These are phyloP conservation scores for Rosa hybrid DNA, from an alignment of 331 rosid genomes.

Conservation along the genomic window DNA sequence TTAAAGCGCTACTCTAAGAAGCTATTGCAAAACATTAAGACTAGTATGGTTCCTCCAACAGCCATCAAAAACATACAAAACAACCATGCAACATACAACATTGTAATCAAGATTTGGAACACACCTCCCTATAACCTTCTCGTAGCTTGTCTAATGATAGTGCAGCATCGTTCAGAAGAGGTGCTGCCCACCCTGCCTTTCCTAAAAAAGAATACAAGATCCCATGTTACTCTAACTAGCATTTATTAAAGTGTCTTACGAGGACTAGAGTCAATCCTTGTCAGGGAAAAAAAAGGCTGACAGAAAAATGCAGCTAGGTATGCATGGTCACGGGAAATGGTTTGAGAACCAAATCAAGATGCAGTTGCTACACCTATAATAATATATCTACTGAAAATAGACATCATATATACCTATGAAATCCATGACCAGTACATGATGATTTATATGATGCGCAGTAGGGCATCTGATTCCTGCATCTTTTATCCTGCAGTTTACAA, in stretches of 20 bases:
- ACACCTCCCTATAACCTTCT: conserved; percentile 83
- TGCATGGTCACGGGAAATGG: not conserved
- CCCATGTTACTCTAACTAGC: not conserved
- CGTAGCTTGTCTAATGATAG: conserved; percentile 78
- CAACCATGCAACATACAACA: not conserved
- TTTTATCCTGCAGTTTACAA: conserved; percentile 45
- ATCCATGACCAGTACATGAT: not conserved
- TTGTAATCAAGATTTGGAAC: conserved; percentile 18
- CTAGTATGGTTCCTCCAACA: not conserved
- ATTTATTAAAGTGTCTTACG: not conserved
- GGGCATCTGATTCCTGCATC: conserved; percentile 4
- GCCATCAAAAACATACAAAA: not conserved
- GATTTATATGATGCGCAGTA: not conserved
- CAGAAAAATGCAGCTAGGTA: not conserved
- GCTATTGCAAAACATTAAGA: not conserved
- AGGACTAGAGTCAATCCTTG: not conserved
- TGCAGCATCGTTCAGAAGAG: conserved; percentile 88
- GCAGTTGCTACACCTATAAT: not conserved
- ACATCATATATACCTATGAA: not conserved
- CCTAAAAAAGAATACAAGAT: conserved; percentile 42
- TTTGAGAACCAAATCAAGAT: not conserved
- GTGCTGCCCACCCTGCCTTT: conserved; percentile 88
- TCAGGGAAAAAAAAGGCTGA: not conserved
- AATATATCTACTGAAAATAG: not conserved
- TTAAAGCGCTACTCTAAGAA: not conserved